Evolutionary conservation across 2,329 filamentous ascomycete genomes (phyloP), one percentile per base, ranked within the genome.

Genomic region (Ophiostoma ulmi): DNA sequence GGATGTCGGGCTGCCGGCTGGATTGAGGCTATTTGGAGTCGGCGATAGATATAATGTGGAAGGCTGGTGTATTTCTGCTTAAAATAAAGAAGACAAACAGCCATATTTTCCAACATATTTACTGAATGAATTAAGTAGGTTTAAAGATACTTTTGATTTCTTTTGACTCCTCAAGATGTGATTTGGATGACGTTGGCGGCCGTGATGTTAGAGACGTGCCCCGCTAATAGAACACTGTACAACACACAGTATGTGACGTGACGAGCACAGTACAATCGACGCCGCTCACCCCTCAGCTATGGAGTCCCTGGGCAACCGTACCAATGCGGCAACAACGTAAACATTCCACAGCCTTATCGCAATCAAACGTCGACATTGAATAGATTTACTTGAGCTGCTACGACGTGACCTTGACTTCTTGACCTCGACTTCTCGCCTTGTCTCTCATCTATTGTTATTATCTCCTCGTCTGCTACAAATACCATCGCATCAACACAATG

Each of bases 321-420:
- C 72, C 66, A 73, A 73, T 69, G 58, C 66, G 70, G 73, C 67
- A 74, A 73, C 70, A 11, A 55, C 66, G 72, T 74, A 74, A 74
- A 74, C 72, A 73, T 70, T 65, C 70, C 66, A 70, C 48, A 63
- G 55, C 36, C 67, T 36, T 41, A 44, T 58, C 36, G 20, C 69
- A 38, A 64, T 55, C 44, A 39, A 66, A 26, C n/a, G 8, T 55
- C n/a, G 8, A 22, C 7, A 11, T 26, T 55, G 52, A 52, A 17
- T 20, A 44, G 10, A 13, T 17, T 17, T 13, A 14, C 11, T 13
- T 17, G 44, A 48, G 44, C 44, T 48, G 14, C 44, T 2, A 20
- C 17, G 66, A 11, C 22, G 17, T 31, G 44, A 48, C 44, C 44
- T 44, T 8, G 44, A 48, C 44, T 17, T 64, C 52, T 35, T 39